phyloP scores from a whole-genome alignment of 2,329 filamentous ascomycete genomes.

The Diaporthe sp. region DNA sequence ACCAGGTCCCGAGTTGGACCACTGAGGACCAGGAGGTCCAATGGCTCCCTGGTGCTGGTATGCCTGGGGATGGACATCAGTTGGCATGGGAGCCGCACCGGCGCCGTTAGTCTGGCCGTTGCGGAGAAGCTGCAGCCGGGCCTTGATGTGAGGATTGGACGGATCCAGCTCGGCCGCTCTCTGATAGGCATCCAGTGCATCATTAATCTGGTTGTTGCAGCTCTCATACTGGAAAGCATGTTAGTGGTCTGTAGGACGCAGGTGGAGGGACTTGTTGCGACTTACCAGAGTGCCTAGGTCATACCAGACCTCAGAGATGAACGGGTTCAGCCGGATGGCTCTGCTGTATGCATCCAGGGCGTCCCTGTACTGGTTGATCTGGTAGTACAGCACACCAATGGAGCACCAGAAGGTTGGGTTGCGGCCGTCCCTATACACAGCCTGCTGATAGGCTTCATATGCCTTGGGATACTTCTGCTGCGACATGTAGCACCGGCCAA shows the following conservation, averaged over 20 bases:
- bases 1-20: slow-evolving; percentile 83
- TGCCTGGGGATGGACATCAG: slow-evolving; percentile 95
- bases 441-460: slow-evolving; percentile 98
- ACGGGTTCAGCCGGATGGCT: slow-evolving; percentile 95
- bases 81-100: slow-evolving; percentile 87
- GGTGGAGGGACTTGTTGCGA: slow-evolving; percentile 47
- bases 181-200: slow-evolving; percentile 95
- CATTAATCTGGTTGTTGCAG: slow-evolving; percentile 98
- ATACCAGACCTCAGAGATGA: slow-evolving; percentile 99
- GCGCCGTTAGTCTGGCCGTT: slow-evolving; percentile 81
- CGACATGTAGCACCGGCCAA: slow-evolving; percentile 99
- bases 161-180: slow-evolving; percentile 95
- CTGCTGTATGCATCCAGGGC: slow-evolving; percentile 97
- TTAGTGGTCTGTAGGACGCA: slow-evolving; percentile 43
- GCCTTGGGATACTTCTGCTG: slow-evolving; percentile 99
- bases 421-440: slow-evolving; percentile 95
- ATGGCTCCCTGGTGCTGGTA: slow-evolving; percentile 88
- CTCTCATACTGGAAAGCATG: slow-evolving; percentile 82
- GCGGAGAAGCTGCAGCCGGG: slow-evolving; percentile 88
- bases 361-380: slow-evolving; percentile 99
- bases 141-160: slow-evolving; percentile 94
- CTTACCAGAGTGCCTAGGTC: slow-evolving; percentile 94
- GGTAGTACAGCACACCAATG: slow-evolving; percentile 98
- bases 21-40: slow-evolving; percentile 88
- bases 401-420: slow-evolving; percentile 99